These are phyloP conservation scores for Ceratonia siliqua DNA, from an alignment of 306 rosid species.

Conservation along the genomic window DNA sequence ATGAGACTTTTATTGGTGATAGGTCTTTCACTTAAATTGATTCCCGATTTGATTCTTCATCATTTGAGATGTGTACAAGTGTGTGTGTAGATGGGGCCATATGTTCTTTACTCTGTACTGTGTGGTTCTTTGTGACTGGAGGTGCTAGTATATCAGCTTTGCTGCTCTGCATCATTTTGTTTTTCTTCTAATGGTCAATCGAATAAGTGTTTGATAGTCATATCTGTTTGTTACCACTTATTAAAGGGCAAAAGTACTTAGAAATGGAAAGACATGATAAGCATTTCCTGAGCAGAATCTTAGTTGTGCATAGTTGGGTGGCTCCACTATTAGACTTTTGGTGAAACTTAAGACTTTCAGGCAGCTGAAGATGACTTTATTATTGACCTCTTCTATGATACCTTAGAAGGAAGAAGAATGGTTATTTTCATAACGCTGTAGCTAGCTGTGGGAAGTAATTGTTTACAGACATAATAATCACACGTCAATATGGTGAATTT, in stretches of 20 bases:
- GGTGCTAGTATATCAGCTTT: slow-evolving; percentile 31
- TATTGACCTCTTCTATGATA: not conserved
- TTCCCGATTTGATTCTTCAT: slow-evolving; percentile 56
- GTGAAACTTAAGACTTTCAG: slow-evolving; percentile 25
- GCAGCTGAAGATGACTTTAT: slow-evolving; percentile 28
- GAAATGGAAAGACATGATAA: slow-evolving; percentile 40
- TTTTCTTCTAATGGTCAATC: slow-evolving; percentile 39
- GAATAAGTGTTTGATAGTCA: slow-evolving; percentile 45
- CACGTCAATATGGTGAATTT: not conserved
- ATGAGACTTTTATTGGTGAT: slow-evolving; percentile 45
- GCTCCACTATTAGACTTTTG: slow-evolving; percentile 54
- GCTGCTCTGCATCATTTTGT: slow-evolving; percentile 30
- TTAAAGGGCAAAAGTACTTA: slow-evolving; percentile 40
- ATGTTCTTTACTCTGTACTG: slow-evolving; percentile 43
- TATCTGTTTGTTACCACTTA: slow-evolving; percentile 49
- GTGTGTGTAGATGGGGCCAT: slow-evolving; percentile 49
- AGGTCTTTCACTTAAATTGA: slow-evolving; percentile 40
- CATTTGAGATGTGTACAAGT: slow-evolving; percentile 53
- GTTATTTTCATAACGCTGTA: slow-evolving; percentile 7
- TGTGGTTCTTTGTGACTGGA: slow-evolving; percentile 41
- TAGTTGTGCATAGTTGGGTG: slow-evolving; percentile 39
- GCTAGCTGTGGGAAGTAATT: not conserved
- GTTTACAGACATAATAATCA: not conserved
- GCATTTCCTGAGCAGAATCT: slow-evolving; percentile 46
- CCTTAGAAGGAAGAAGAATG: not conserved